phyloP scores from a whole-genome alignment of 2,329 filamentous ascomycete species.

The Beauveria caledonica region DNA sequence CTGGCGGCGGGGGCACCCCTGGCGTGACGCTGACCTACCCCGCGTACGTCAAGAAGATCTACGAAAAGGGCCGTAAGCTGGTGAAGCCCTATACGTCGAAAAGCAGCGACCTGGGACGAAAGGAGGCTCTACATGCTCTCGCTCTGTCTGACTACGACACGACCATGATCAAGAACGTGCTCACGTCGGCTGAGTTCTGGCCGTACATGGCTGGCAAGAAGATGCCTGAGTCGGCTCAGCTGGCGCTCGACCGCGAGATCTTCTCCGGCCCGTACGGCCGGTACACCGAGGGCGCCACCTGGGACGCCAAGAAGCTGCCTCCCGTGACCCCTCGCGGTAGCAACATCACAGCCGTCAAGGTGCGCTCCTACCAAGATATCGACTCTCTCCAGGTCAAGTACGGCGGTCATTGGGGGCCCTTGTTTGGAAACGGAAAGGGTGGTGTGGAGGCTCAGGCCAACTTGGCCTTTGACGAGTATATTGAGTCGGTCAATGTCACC shows the following conservation, averaged over 20 bases:
- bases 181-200: not conserved
- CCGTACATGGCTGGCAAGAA: not conserved
- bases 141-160: not conserved
- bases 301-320: not conserved
- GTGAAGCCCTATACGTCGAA: not conserved
- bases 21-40: not conserved
- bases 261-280: not conserved
- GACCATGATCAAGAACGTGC: not conserved
- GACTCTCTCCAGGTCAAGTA: not conserved
- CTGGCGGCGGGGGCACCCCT: too few species aligned
- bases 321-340: not conserved
- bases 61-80: not conserved
- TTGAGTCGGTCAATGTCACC: not conserved
- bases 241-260: not conserved
- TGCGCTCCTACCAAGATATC: not conserved
- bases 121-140: not conserved
- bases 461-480: not conserved
- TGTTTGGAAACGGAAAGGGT: not conserved
- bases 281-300: not conserved
- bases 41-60: not conserved
- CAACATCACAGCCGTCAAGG: not conserved
- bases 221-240: not conserved
- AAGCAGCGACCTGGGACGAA: not conserved
- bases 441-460: not conserved
- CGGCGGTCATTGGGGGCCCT: not conserved